Percentiles rank a stretch among this genome's conserved stretches.
These are phyloP conservation scores for Suhomyces tanzawaensis DNA, from an alignment of 805 yeast genomes.

Conservation along the genomic window DNA sequence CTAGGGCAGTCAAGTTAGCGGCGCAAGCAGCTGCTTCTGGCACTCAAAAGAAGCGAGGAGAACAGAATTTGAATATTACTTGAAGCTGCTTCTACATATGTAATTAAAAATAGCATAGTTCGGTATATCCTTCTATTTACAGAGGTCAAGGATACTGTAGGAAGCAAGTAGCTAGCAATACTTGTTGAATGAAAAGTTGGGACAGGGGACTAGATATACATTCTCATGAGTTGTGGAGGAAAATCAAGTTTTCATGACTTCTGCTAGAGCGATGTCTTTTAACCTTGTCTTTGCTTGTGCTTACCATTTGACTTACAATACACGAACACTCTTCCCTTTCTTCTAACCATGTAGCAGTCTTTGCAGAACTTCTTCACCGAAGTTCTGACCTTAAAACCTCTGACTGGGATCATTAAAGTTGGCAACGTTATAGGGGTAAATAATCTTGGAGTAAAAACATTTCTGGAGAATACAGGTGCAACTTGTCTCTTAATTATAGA, in stretches of 20 bases:
- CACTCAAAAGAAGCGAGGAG: slow-evolving; percentile 3
- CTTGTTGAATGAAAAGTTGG: too few relatives aligned
- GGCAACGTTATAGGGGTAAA: slow-evolving; percentile 9
- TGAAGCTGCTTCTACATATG: neutral
- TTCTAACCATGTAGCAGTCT: slow-evolving; percentile 85
- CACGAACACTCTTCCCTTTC: slow-evolving; percentile 92
- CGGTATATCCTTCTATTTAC: too few relatives aligned
- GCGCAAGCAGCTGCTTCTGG: slow-evolving; percentile 10
- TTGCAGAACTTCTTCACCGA: slow-evolving; percentile 91
- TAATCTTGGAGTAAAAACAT: slow-evolving; percentile 10
- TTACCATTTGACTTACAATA: slow-evolving; percentile 90
- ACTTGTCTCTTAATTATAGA: slow-evolving; percentile 17
- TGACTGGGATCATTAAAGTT: slow-evolving; percentile 10
- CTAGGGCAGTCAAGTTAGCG: slow-evolving; percentile 36
- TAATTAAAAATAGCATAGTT: too few relatives aligned
- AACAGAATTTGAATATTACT: neutral
- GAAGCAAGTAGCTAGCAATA: too few relatives aligned
- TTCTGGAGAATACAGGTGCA: slow-evolving; percentile 12
- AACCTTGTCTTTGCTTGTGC: slow-evolving; percentile 92
- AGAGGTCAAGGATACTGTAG: too few relatives aligned
- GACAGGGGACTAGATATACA: too few relatives aligned
- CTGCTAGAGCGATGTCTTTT: too few relatives aligned
- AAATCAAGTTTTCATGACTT: too few relatives aligned
- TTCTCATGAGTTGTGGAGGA: too few relatives aligned
- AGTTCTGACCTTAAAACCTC: slow-evolving; percentile 77